Evolutionary conservation across 306 rosid genomes (phyloP), one percentile per base, ranked within the genome.

Genomic region (Quercus aquifolioides): DNA sequence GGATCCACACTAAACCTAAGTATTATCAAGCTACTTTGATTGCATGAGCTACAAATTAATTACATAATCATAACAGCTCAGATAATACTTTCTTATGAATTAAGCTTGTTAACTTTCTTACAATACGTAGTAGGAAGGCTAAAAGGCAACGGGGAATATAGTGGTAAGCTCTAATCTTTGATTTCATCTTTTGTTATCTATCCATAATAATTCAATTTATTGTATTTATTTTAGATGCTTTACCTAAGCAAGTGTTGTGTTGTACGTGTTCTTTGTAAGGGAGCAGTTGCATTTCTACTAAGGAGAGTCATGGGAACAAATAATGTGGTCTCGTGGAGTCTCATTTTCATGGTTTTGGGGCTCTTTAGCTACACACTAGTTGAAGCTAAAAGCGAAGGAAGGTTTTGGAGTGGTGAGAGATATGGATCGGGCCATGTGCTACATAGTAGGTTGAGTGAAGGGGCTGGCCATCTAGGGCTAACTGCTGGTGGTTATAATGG

Each of bases 351-450:
- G 76, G 84, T 62, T 41, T 20, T 75, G 63, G 80, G 75, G 60
- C 33, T 81, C n/a, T 26, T 77, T 28, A 30, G 71, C 57, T 4
- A 19, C 52, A 38, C 56, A 28, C 35, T 75, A 33, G 77, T 75
- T 65, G 80, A 78, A 11, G 89, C 89, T 35, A 58, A 85, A 3
- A 79, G 82, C 64, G 77, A 74, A 74, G 76, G 77, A 75, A 82
- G 46, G 80, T 67, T 71, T 41, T 41, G 19, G 58, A 72, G 71
- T 58, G 64, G 41, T 4, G 33, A 26, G 73, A 85, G 43, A 31
- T 43, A 55, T 52, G 83, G 55, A 17, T 3, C 12, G 14, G 25
- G 73, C 43, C 63, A 74, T 20, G 73, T 35, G 76, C 7, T 65
- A 9, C 55, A n/a, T 41, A 73, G 69, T 46, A 15, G 25, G 73